phyloP scores from a whole-genome alignment of 805 yeast species.

The Ogataea neopini region DNA sequence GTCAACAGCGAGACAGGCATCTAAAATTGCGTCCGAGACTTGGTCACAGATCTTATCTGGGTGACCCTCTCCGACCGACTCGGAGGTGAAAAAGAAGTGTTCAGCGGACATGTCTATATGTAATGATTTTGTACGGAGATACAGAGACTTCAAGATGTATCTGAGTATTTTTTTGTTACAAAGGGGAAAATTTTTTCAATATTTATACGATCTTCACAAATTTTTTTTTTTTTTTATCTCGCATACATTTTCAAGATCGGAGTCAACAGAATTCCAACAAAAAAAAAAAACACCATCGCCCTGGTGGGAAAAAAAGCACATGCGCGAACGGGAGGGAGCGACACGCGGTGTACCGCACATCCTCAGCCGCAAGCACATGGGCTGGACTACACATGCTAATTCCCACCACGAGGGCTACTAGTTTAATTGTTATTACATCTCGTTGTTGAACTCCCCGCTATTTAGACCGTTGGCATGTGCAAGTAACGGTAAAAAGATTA shows the following conservation, averaged over 20 bases:
- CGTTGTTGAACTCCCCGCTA: neutral
- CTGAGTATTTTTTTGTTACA: neutral
- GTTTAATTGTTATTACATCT: neutral
- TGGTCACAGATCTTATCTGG: conserved; percentile 98
- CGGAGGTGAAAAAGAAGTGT: conserved; percentile 51
- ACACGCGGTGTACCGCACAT: neutral
- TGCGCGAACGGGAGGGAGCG: neutral
- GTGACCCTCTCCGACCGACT: conserved; percentile 93
- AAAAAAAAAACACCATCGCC: neutral
- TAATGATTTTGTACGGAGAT: neutral
- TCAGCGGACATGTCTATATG: conserved; percentile 22
- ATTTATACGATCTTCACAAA: conserved; percentile 4
- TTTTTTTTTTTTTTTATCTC: conserved; percentile 4
- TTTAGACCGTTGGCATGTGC: neutral
- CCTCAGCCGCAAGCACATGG: neutral
- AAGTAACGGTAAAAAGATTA: neutral
- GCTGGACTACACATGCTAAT: no score
- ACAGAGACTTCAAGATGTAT: neutral
- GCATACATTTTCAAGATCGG: neutral
- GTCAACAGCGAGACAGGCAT: conserved; percentile 93
- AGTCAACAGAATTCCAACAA: conserved; percentile 6
- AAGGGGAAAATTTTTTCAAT: conserved; percentile 14
- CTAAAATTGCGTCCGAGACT: conserved; percentile 96
- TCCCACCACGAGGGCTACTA: neutral
- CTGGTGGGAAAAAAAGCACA: no score